Evolutionary conservation across 176 grass and related monocot genomes (phyloP), one percentile per base, ranked within the genome.

Genomic region (Rhipidocladum racemiflorum): DNA sequence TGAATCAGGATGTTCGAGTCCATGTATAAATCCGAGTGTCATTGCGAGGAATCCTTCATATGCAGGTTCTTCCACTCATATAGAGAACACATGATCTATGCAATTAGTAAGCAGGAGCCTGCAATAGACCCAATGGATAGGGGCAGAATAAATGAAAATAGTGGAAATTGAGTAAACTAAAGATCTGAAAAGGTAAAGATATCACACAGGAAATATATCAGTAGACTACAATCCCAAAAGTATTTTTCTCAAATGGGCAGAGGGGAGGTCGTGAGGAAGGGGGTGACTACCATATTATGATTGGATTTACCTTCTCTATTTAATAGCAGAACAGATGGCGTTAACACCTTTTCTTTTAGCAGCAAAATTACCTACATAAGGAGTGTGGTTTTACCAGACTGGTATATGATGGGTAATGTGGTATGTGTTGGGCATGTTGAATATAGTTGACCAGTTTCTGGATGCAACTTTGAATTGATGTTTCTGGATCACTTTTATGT

Each of bases 11-110:
- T 80, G 84, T 65, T 83, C 90, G 14, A 85, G 70, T 2, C 67
- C 85, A 3, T 91, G 34, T 82, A 95, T 72, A 68, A 99, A 99
- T 39, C 80, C 91, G 23, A 70, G 40, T 0, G 96, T 95, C 92
- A 99, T 99, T 7, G 53, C 57, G 8, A 99, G 75, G 85, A 99
- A 81, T 90, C 91, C 27, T 91, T 87, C 87, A 85, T 95, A 46
- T 91, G 89, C 61, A 88, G 50, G 20, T 44, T 85, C 67, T 93
- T 89, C 96, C 96, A 99, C 45, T 95, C 96, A 92, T 95, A 50
- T 9, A 57, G 34, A 71, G 1, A 68, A 45, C 29, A 73, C 46
- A 49, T 39, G 48, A 32, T 38, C 12, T 28, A 71, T 46, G 38
- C 23, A 64, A 29, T 65, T 48, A 46, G 45, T 45, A 72, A 17